Percentiles rank a stretch among this genome's conserved stretches.
Conservation (phyloP, 1,284 basidiomycete genomes). For the Ceratobasidium sp. region DNA sequence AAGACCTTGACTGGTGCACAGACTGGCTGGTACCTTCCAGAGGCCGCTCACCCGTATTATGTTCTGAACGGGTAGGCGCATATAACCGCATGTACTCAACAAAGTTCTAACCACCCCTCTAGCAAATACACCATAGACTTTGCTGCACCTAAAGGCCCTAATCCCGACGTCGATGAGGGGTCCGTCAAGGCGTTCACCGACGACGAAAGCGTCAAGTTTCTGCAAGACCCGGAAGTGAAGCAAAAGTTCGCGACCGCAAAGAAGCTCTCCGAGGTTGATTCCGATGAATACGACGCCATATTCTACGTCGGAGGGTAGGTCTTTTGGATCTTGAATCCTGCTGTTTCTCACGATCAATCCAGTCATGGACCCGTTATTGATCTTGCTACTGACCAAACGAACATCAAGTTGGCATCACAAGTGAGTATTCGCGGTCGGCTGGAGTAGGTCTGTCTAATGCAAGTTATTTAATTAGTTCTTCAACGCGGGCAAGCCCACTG, state of each 20-base stretch:
- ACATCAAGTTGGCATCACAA: conserved; percentile 70
- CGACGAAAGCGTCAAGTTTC: conserved; percentile 71
- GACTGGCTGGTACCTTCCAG: conserved; percentile 64
- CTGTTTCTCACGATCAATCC: background rate
- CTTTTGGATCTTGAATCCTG: background rate
- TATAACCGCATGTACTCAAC: conserved; percentile 44
- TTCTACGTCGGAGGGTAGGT: conserved; percentile 79
- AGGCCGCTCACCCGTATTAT: conserved; percentile 85
- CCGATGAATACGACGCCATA: conserved; percentile 75
- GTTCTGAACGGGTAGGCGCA: conserved; percentile 66
- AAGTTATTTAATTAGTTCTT: conserved; percentile 65
- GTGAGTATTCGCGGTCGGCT: conserved; percentile 56
- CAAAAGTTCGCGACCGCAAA: conserved; percentile 72
- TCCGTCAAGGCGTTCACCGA: conserved; percentile 72
- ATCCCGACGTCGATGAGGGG: conserved; percentile 77
- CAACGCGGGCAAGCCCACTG: conserved; percentile 67
- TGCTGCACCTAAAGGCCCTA: conserved; percentile 77
- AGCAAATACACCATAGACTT: conserved; percentile 67
- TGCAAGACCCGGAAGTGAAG: conserved; percentile 70
- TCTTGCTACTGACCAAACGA: conserved; percentile 69
- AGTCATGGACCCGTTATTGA: conserved; percentile 79
- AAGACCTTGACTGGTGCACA: conserved; percentile 69
- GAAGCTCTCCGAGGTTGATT: conserved; percentile 71
- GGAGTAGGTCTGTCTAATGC: background rate
- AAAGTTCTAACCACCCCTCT: background rate